These are phyloP conservation scores for Penicillium parvum DNA, from an alignment of 495 filamentous ascomycete species.

Conservation along the genomic window DNA sequence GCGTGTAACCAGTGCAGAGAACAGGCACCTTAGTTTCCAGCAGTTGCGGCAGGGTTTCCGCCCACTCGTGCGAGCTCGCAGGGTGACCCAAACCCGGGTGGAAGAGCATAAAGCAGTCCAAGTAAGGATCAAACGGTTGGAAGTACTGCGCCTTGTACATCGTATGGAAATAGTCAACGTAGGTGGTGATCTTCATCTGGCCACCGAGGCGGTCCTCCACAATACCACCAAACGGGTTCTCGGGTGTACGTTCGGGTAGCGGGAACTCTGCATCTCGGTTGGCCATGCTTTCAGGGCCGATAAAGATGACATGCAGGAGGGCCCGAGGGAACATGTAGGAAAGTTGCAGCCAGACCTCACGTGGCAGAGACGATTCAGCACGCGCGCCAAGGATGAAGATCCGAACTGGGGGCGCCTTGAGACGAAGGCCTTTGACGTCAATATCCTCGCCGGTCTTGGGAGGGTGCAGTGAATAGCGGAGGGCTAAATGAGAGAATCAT, in stretches of 20 bases:
- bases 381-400: conserved; percentile 94
- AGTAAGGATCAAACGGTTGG: conserved; percentile 93
- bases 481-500: conserved; percentile 53
- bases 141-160: conserved; percentile 86
- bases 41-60: conserved; percentile 78
- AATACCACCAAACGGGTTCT: conserved; percentile 87
- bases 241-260: conserved; percentile 72
- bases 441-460: conserved; percentile 68
- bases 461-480: conserved; percentile 91
- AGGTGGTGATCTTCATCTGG: conserved; percentile 91
- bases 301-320: conserved; percentile 76
- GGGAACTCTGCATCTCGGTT: conserved; percentile 89
- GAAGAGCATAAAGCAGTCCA: conserved; percentile 93
- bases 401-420: conserved; percentile 79
- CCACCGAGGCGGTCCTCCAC: conserved; percentile 82
- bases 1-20: conserved; percentile 90
- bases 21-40: conserved; percentile 94
- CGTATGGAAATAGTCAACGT: conserved; percentile 97
- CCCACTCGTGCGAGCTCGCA: conserved; percentile 88
- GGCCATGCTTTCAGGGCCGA: conserved; percentile 92
- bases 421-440: conserved; percentile 72
- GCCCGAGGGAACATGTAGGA: conserved; percentile 81
- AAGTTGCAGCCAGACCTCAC: conserved; percentile 91
- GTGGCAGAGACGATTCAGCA: conserved; percentile 90
- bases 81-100: conserved; percentile 95